Conservation (phyloP, 345 rosid species). For the Hibiscus mutabilis region DNA sequence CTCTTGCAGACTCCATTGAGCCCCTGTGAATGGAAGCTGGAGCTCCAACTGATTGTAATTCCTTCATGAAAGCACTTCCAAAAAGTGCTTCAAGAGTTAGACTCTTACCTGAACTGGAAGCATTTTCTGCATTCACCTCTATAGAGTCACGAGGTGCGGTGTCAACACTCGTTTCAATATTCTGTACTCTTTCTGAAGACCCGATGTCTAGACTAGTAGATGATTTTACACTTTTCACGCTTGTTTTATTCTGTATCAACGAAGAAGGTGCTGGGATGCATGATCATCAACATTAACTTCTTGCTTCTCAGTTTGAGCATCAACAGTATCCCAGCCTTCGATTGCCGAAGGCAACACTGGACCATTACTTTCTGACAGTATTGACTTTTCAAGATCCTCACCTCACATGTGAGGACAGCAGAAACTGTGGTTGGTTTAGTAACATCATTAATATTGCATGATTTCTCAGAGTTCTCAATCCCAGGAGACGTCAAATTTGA, state of each 20-base stretch:
- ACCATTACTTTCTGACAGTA: slow-evolving; percentile 56
- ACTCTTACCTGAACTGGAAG: slow-evolving; percentile 33
- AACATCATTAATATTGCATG: slow-evolving; percentile 13
- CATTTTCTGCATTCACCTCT: slow-evolving; percentile 33
- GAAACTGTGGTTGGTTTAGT: slow-evolving; percentile 36
- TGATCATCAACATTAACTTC: slow-evolving; percentile 42
- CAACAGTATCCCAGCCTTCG: slow-evolving; percentile 30
- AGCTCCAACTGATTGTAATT: slow-evolving; percentile 73
- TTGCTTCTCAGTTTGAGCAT: slow-evolving; percentile 32
- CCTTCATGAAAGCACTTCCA: slow-evolving; percentile 93
- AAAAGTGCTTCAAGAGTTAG: slow-evolving; percentile 91
- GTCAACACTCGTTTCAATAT: slow-evolving; percentile 21
- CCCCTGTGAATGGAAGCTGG: slow-evolving; percentile 39
- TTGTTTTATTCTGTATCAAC: slow-evolving; percentile 56
- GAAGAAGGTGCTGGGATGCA: slow-evolving; percentile 93
- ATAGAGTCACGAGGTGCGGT: slow-evolving; percentile 20
- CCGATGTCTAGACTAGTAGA: slow-evolving; percentile 28
- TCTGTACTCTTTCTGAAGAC: slow-evolving; percentile 15
- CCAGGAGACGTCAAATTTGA: slow-evolving; percentile 15
- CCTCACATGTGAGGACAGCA: slow-evolving; percentile 94
- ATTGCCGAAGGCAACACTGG: slow-evolving; percentile 29
- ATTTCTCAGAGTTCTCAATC: slow-evolving; percentile 27
- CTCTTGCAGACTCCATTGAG: slow-evolving; percentile 31
- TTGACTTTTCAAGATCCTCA: slow-evolving; percentile 96
- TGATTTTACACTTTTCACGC: slow-evolving; percentile 21